These are phyloP conservation scores for Rhododendron ferrugineum DNA, from an alignment of 148 eudicot genomes.

Conservation along the genomic window DNA sequence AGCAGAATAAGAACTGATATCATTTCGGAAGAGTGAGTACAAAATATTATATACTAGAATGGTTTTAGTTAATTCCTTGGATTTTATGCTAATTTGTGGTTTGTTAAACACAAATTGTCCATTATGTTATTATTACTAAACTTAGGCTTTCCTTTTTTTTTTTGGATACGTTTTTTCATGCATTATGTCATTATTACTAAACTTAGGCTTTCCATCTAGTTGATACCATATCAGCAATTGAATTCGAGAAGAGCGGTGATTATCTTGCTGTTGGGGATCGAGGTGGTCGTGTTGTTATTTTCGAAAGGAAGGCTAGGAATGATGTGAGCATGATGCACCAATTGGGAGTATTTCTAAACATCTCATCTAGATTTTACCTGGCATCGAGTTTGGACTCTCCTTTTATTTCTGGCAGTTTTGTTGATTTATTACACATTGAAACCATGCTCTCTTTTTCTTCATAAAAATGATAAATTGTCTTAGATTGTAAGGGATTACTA, in stretches of 20 bases:
- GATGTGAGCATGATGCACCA: constrained; percentile 29
- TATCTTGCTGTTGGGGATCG: constrained; percentile 51
- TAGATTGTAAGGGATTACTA: constrained; percentile 16
- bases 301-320: constrained; percentile 26
- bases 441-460: neutral
- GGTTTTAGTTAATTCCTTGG: neutral
- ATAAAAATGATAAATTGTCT: neutral
- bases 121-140: neutral
- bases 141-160: neutral
- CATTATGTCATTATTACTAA: neutral
- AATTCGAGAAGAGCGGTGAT: constrained; percentile 45
- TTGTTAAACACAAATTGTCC: neutral
- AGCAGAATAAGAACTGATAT: neutral
- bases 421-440: constrained; percentile 1
- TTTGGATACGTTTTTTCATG: neutral
- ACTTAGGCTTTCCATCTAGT: constrained; percentile 17
- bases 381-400: neutral
- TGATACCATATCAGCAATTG: constrained; percentile 45
- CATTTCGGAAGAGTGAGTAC: neutral
- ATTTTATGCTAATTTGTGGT: neutral
- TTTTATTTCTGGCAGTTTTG: neutral
- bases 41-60: neutral
- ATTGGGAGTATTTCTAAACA: neutral
- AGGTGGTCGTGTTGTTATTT: constrained; percentile 50
- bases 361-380: neutral